phyloP scores from a whole-genome alignment of 2,329 filamentous ascomycete genomes.

The Colletotrichum echinochloae region DNA sequence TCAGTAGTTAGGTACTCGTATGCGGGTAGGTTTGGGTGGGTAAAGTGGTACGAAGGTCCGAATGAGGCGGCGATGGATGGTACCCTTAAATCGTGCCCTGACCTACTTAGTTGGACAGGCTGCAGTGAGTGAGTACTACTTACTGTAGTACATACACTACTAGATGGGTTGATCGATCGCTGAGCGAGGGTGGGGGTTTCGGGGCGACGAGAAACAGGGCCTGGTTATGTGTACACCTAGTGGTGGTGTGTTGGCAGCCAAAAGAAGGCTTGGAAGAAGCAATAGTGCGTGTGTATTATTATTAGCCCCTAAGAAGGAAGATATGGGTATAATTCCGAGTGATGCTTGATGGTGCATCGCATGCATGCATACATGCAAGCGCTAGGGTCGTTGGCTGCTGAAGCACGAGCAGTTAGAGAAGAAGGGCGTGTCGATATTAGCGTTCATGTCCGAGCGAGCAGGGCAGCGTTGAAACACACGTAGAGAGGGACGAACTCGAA shows the following conservation, averaged over 20 bases:
- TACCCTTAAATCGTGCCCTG: conserved; percentile 33
- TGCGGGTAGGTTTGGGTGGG: neutral
- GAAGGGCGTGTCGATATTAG: neutral
- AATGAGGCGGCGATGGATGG: conserved; percentile 31
- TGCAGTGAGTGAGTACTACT: neutral
- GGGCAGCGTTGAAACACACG: conserved; percentile 20
- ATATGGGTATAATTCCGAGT: neutral
- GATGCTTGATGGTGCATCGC: neutral
- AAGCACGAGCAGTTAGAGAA: conserved; percentile 37
- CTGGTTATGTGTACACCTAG: neutral
- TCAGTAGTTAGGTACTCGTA: conserved; percentile 15
- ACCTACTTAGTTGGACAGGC: conserved; percentile 12
- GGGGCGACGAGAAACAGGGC: neutral
- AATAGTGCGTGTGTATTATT: conserved; percentile 2
- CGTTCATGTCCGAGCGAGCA: conserved; percentile 18
- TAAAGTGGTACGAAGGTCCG: conserved; percentile 2
- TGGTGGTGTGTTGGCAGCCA: neutral
- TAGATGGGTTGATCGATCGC: conserved; percentile 12
- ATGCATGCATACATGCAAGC: conserved; percentile 1
- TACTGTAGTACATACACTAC: too few relatives aligned
- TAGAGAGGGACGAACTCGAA: neutral
- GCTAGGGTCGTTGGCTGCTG: conserved; percentile 1
- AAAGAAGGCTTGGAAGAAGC: neutral
- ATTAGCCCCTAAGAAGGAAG: neutral
- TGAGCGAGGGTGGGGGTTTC: neutral